Conservation (phyloP, 75 land plant species). For the Cunninghamia lanceolata region DNA sequence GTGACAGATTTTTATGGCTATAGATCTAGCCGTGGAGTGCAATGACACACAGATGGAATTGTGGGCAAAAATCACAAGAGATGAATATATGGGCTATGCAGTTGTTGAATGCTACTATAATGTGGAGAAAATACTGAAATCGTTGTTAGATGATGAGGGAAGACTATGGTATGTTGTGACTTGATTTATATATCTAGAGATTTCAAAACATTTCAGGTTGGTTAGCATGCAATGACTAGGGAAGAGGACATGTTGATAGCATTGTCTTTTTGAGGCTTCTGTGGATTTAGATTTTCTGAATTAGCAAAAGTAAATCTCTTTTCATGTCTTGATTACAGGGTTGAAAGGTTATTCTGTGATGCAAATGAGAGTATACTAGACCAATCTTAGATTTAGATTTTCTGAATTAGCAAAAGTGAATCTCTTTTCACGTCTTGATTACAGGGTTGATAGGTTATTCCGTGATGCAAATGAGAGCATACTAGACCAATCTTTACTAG, state of each 20-base stretch:
- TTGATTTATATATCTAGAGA: neutral
- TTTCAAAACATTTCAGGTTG: neutral
- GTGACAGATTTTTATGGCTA: slow-evolving; percentile 78
- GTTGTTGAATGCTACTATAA: slow-evolving; percentile 75
- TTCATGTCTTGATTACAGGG: slow-evolving; percentile 43
- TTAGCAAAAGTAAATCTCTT: neutral
- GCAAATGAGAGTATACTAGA: slow-evolving; percentile 44
- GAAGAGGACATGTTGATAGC: neutral
- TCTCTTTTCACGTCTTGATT: neutral
- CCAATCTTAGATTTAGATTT: neutral
- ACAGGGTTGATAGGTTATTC: slow-evolving; percentile 75
- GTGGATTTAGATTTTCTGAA: neutral
- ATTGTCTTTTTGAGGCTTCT: neutral
- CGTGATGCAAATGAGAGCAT: slow-evolving; percentile 59
- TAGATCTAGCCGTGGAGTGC: slow-evolving; percentile 71
- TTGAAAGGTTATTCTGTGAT: slow-evolving; percentile 62
- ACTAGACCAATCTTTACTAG: slow-evolving; percentile 35
- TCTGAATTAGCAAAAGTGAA: neutral
- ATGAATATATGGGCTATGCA: slow-evolving; percentile 91
- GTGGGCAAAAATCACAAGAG: slow-evolving; percentile 65
- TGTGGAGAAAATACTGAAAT: slow-evolving; percentile 51
- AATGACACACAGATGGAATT: slow-evolving; percentile 69
- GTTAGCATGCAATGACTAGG: neutral
- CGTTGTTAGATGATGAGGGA: slow-evolving; percentile 67
- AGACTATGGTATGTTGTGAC: slow-evolving; percentile 54